Evolutionary conservation across 2,329 filamentous ascomycete genomes (phyloP).

Genomic region (Talaromyces sp.): DNA sequence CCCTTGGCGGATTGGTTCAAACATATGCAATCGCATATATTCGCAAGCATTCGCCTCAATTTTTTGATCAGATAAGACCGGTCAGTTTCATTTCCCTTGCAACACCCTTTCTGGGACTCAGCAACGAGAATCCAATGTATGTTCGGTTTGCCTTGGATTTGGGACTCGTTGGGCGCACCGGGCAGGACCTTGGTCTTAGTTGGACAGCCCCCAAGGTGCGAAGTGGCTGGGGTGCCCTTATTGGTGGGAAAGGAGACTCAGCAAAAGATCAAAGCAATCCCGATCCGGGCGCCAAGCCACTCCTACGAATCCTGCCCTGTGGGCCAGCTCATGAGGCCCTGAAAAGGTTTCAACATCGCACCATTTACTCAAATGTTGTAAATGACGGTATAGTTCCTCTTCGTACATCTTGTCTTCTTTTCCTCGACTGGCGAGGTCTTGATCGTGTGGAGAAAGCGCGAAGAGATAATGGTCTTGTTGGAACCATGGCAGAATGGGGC

Average conservation of each 20-base stretch:
- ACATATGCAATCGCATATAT: slow-evolving; percentile 96
- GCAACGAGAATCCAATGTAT: slow-evolving; percentile 96
- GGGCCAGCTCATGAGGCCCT: slow-evolving; percentile 87
- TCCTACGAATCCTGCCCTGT: slow-evolving; percentile 85
- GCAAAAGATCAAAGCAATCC: slow-evolving; percentile 56
- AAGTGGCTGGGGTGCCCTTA: slow-evolving; percentile 85
- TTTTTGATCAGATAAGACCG: slow-evolving; percentile 83
- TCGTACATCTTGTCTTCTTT: slow-evolving; percentile 92
- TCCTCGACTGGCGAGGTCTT: slow-evolving; percentile 93
- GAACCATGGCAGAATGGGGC: slow-evolving; percentile 89
- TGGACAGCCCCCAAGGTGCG: slow-evolving; percentile 87
- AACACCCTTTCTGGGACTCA: slow-evolving; percentile 84
- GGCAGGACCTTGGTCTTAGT: slow-evolving; percentile 90
- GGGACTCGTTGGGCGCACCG: slow-evolving; percentile 91
- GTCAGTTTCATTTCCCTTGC: slow-evolving; percentile 90
- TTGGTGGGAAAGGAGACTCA: slow-evolving; percentile 71
- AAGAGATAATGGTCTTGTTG: slow-evolving; percentile 86
- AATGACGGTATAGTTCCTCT: slow-evolving; percentile 97
- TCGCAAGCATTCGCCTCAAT: slow-evolving; percentile 88
- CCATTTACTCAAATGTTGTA: slow-evolving; percentile 94
- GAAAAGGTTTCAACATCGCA: slow-evolving; percentile 85
- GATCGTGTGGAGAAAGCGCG: slow-evolving; percentile 93
- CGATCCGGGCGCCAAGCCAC: slow-evolving; percentile 83
- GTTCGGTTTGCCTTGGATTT: slow-evolving; percentile 97
- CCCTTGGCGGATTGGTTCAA: slow-evolving; percentile 84